phyloP scores from a whole-genome alignment of 2,329 filamentous ascomycete species.

The Fusarium sp. region DNA sequence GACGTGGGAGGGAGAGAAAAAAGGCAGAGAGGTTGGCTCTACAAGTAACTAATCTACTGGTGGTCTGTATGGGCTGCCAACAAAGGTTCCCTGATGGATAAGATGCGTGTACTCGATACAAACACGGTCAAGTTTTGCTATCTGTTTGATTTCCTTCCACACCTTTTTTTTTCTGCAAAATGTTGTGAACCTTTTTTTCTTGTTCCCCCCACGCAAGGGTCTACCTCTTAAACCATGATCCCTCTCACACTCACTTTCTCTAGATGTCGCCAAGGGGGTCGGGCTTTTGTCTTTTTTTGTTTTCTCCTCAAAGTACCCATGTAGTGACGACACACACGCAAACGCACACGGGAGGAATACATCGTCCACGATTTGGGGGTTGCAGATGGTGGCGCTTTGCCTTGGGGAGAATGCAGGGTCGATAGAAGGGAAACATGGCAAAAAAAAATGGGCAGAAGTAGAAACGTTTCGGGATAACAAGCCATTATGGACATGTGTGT shows the following conservation, averaged over 20 bases:
- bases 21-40: background rate
- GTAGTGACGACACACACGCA: background rate
- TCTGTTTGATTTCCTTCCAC: background rate
- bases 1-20: background rate
- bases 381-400: slow-evolving; percentile 2
- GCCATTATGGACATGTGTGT: background rate
- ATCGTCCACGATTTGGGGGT: background rate
- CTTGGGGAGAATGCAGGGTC: background rate
- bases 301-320: background rate
- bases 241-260: background rate
- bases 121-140: background rate
- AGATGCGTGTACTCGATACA: background rate
- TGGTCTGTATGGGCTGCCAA: background rate
- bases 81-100: background rate
- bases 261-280: background rate
- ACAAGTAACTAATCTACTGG: background rate
- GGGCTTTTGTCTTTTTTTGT: background rate
- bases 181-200: background rate
- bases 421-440: background rate
- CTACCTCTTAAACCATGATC: background rate
- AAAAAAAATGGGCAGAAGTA: background rate
- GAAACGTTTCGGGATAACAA: background rate
- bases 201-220: background rate
- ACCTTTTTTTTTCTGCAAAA: background rate
- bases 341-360: background rate